Percentiles rank a stretch among this genome's conserved stretches.
phyloP scores from a whole-genome alignment of 2,329 filamentous ascomycete genomes.

The Hypoxylon sp. region DNA sequence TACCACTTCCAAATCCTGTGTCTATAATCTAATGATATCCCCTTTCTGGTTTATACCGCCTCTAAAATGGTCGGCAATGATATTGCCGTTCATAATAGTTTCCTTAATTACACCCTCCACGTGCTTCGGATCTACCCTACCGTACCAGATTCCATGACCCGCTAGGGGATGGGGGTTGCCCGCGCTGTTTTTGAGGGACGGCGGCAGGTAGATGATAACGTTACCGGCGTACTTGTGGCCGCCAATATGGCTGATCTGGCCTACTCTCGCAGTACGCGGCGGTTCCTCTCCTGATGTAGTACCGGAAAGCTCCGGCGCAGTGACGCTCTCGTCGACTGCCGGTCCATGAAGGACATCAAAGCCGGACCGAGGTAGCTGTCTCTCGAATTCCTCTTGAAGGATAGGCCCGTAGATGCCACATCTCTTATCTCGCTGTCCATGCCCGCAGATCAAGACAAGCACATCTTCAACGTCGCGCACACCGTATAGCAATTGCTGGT shows the following conservation, averaged over 20 bases:
- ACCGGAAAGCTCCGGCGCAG: conserved; percentile 49
- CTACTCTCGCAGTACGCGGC: conserved; percentile 70
- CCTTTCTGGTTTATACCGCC: conserved; percentile 74
- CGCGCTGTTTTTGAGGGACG: conserved; percentile 58
- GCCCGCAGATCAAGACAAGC: conserved; percentile 89
- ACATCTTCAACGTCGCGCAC: conserved; percentile 77
- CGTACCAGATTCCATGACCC: conserved; percentile 86
- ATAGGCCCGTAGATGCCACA: conserved; percentile 87
- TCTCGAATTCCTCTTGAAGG: conserved; percentile 78
- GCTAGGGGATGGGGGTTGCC: conserved; percentile 70
- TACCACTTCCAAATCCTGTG: background rate
- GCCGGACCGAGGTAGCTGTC: conserved; percentile 66
- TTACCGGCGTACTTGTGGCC: conserved; percentile 91
- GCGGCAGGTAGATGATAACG: conserved; percentile 84
- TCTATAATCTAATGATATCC: conserved; percentile 66
- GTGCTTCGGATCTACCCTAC: conserved; percentile 80
- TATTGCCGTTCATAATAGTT: conserved; percentile 76
- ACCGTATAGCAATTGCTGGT: conserved; percentile 65
- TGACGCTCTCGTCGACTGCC: conserved; percentile 58
- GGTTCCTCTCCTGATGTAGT: conserved; percentile 37
- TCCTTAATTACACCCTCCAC: conserved; percentile 82
- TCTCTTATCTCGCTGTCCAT: conserved; percentile 83
- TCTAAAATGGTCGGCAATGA: conserved; percentile 80
- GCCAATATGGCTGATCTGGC: conserved; percentile 82
- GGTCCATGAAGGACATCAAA: conserved; percentile 65